Evolutionary conservation across 2,329 filamentous ascomycete species (phyloP).

Genomic region (Penicillium sp.): DNA sequence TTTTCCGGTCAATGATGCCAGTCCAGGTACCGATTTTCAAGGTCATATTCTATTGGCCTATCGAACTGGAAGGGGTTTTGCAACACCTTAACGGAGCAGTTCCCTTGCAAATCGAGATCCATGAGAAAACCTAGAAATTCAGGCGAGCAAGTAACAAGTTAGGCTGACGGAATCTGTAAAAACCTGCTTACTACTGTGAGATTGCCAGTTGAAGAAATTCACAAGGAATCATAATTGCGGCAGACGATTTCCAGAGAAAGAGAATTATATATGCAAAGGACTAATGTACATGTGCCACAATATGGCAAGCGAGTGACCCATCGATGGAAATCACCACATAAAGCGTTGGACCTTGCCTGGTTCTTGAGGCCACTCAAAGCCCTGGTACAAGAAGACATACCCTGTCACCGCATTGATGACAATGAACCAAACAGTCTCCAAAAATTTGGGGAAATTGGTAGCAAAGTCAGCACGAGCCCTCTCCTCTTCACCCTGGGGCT

Average conservation of each 20-base stretch:
- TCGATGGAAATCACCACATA: constrained; percentile 53
- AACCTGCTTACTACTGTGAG: neutral
- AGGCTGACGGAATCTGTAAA: neutral
- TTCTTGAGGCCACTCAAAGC: constrained; percentile 61
- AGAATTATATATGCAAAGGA: neutral
- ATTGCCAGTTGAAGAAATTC: neutral
- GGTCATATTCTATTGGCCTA: neutral
- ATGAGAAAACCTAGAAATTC: neutral
- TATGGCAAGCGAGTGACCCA: neutral
- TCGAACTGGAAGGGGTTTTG: neutral
- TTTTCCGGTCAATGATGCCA: neutral
- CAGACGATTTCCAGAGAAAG: neutral
- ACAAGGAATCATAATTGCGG: neutral
- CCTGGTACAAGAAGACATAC: constrained; percentile 59
- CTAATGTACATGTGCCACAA: constrained; percentile 6
- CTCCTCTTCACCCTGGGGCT: constrained; percentile 24
- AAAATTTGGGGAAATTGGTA: constrained; percentile 34
- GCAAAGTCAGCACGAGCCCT: constrained; percentile 30
- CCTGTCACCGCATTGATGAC: constrained; percentile 55
- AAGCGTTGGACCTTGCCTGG: constrained; percentile 61
- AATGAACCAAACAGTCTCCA: constrained; percentile 62
- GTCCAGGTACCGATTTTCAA: neutral
- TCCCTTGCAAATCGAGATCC: neutral
- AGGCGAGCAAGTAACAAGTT: neutral
- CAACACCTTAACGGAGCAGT: neutral